Evolutionary conservation across 768 basidiomycete genomes (phyloP), one percentile per base, ranked within the genome.

Genomic region (Chalciporus piperatus): DNA sequence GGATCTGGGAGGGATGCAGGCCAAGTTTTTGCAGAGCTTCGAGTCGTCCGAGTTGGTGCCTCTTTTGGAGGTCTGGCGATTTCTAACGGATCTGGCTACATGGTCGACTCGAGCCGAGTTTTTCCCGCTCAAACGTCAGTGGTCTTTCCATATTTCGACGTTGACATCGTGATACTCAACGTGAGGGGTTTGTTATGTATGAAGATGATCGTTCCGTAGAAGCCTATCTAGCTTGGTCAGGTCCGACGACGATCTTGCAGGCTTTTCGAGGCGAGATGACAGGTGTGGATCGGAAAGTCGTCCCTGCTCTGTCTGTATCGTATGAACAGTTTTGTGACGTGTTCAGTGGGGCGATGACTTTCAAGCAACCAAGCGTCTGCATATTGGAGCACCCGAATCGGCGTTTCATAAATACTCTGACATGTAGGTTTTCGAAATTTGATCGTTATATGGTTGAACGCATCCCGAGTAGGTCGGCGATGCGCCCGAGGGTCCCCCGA

Each of bases 201-300:
- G 7, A 50, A 60, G 51, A 27, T 3, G 5, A 28, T 27, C n/a
- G 27, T 12, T 48, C 46, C 10, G 17, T 60, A 19, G 30, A 35
- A 52, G 46, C 39, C 2, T 60, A 57, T 38, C 48, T 60, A 7
- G 37, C 45, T n/a, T 56, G 59, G 59, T 60, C 54, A 0, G 58
- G 58, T 6, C 54, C 59, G 1, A 14, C 9, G 1, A 41, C 28
- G 6, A 60, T 43, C 9, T 23, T 57, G 19, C 50, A 27, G 17
- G 59, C 59, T 11, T 60, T 60, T 16, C 48, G 27, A 27, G 59
- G 51, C 11, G 37, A 57, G 17, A 10, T 52, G 33, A 40, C 25
- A 6, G 41, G n/a, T 14, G 16, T 56, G 3, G 59, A 56, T 27
- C 48, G 33, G 16, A 60, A 56, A 40, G 16, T 52, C 12, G 45